Evolutionary conservation across 2,329 filamentous ascomycete genomes (phyloP), one percentile per base, ranked within the genome.

Genomic region (Fusarium equiseti): DNA sequence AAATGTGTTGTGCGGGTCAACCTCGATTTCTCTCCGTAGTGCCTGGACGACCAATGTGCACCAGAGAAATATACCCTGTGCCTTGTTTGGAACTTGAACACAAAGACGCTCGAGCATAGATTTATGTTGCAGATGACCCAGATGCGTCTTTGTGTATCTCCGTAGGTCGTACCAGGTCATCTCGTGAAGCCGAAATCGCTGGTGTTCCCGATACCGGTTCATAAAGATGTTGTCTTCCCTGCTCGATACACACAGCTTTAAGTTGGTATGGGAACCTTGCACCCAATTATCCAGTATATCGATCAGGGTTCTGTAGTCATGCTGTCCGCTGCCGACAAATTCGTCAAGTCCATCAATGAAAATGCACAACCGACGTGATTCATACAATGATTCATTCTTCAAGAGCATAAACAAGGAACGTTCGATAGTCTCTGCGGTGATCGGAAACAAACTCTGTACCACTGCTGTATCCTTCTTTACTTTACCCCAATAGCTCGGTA

Each of bases 191-290:
- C 24, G 31, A 0, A 59, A 13, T 13, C 40, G 2, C 0, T 20
- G 20, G 1, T n/a, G 10, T 0, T 11, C 24, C 1, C 12, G 0
- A 7, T 42, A 46, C 0, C 18, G 10, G 6, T 27, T 4, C 52
- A 48, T 32, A 3, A 60, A 60, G 0, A 42, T 11, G 8, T 26
- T 12, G 0, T 60, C 32, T 1, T 60, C 51, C 31, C 51, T 5
- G 7, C 57, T 60, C 0, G 32, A 42, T 1, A 60, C 42, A 1
- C 42, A 32, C 1, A 58, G 24, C 1, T 48, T 48, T 3, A 58
- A 0, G 0, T 32, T 48, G 0, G 18, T 6, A 0, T 32, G 3
- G 0, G 26, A 13, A 2, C 4, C 5, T 3, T 7, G 5, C 0
- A 22, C 31, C 58, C 42, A 58, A 8, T 26, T 2, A 2, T 32